phyloP scores from a whole-genome alignment of 768 basidiomycete species.

The Multifurca ochricompacta region DNA sequence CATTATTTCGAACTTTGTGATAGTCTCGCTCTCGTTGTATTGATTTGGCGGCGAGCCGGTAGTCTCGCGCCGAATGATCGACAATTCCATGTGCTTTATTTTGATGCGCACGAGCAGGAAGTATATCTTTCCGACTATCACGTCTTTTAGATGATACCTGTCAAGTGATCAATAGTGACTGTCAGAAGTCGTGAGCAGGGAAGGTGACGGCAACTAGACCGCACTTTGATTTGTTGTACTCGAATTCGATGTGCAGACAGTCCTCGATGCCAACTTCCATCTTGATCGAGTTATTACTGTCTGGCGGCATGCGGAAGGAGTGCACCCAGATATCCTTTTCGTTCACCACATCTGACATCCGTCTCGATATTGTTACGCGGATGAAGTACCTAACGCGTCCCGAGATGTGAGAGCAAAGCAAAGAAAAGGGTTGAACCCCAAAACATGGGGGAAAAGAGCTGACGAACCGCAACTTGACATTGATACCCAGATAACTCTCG shows the following conservation, averaged over 20 bases:
- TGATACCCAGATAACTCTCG: conserved; percentile 96
- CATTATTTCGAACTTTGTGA: conserved; percentile 99
- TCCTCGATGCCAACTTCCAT: conserved; percentile 99
- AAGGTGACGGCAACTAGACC: neutral
- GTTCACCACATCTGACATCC: conserved; percentile 90
- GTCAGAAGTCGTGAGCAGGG: neutral
- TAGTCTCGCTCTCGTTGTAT: conserved; percentile 98
- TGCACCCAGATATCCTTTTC: conserved; percentile 98
- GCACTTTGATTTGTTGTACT: conserved; percentile 99
- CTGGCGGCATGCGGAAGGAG: conserved; percentile 97
- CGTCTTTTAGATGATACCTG: conserved; percentile 98
- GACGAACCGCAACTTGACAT: conserved; percentile 90
- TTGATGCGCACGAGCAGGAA: conserved; percentile 97
- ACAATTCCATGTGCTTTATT: conserved; percentile 99
- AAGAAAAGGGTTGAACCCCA: neutral
- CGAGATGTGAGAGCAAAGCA: neutral
- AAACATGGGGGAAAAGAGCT: conserved; percentile 3
- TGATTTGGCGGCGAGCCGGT: conserved; percentile 97
- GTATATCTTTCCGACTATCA: conserved; percentile 99
- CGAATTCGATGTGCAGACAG: conserved; percentile 97
- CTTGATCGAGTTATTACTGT: conserved; percentile 96
- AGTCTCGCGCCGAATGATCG: conserved; percentile 95
- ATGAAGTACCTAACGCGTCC: conserved; percentile 73
- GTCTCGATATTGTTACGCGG: conserved; percentile 80
- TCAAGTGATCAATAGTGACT: neutral